Percentiles rank a stretch among this genome's conserved stretches.
Evolutionary conservation across 2,329 filamentous ascomycete species (phyloP).

Genomic region (Claviceps maximensis): DNA sequence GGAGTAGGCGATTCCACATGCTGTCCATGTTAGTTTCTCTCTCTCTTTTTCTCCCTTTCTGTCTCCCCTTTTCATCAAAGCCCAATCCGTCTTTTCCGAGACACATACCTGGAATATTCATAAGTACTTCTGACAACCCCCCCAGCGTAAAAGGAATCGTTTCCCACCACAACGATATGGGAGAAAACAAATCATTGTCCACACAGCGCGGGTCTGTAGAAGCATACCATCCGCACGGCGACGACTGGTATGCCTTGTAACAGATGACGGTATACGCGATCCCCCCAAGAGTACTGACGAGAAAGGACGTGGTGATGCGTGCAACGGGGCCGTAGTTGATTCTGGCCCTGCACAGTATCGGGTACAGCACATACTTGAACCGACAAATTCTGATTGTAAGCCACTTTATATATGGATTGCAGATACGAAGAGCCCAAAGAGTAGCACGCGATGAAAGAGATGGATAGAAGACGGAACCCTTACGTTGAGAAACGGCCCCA

Average conservation of each 20-base stretch:
- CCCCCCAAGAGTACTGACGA: slow-evolving; percentile 34
- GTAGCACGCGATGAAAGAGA: neutral
- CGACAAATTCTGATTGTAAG: no score
- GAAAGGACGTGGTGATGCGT: slow-evolving; percentile 45
- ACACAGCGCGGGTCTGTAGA: slow-evolving; percentile 12
- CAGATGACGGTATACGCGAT: slow-evolving; percentile 43
- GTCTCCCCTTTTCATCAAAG: neutral
- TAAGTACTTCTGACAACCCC: slow-evolving; percentile 17
- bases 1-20: slow-evolving; percentile 38
- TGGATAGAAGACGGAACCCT: neutral
- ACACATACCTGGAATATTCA: slow-evolving; percentile 12
- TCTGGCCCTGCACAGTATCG: slow-evolving; percentile 33
- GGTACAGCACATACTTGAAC: slow-evolving; percentile 33
- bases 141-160: slow-evolving; percentile 14
- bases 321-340: slow-evolving; percentile 46
- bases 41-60: neutral
- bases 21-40: slow-evolving; percentile 8
- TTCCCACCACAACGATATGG: slow-evolving; percentile 15
- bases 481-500: slow-evolving; percentile 16
- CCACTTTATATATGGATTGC: no score
- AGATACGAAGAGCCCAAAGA: no score
- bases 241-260: slow-evolving; percentile 42
- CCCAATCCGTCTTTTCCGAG: neutral
- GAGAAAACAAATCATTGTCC: slow-evolving; percentile 11
- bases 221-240: slow-evolving; percentile 28